Evolutionary conservation across 306 rosid species (phyloP), one percentile per base, ranked within the genome.

Genomic region (Acacia crassicarpa): DNA sequence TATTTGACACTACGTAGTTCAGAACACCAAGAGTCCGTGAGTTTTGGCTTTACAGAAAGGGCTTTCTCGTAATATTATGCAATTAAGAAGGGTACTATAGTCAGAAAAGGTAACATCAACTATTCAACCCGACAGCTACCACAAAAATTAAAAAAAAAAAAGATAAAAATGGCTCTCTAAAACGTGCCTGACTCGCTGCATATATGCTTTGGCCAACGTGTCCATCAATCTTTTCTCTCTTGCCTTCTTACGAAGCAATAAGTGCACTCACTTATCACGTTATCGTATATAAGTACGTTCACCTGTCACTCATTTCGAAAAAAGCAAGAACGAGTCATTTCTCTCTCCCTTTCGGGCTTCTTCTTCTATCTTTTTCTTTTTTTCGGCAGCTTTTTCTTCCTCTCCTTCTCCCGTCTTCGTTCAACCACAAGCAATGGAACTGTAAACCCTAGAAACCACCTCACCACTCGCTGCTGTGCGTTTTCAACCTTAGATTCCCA

Each of bases 391-490:
- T 80, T 83, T 80, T 80, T 22, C 65, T 58, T 46, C 72, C 49
- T 68, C 78, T 45, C 30, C 32, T 33, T 2, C 41, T 58, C 69
- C 69, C 51, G 35, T 41, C 27, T 70, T 84, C 77, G 45, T 79
- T 67, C 33, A 58, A 79, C 81, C 54, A 22, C 35, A 22, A 25
- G 75, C 83, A 70, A 44, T 71, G 77, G 77, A 67, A 67, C 40
- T 72, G 61, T 69, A 80, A 93, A 84, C 97, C 92, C 92, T 89
- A 93, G 87, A 83, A 82, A 77, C 86, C 69, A 44, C 80, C 84
- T 70, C 80, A n/a, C 70, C 6, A 15, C 51, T 11, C 1, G 0
- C 43, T 70, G 49, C 75, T 70, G 23, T 11, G 80, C 49, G 74
- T 77, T 77, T 68, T 45, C 30, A 22, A 13, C 32, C 43, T 17